Evolutionary conservation across 1,284 basidiomycete genomes (phyloP).

Genomic region (Papiliotrema flavescens): DNA sequence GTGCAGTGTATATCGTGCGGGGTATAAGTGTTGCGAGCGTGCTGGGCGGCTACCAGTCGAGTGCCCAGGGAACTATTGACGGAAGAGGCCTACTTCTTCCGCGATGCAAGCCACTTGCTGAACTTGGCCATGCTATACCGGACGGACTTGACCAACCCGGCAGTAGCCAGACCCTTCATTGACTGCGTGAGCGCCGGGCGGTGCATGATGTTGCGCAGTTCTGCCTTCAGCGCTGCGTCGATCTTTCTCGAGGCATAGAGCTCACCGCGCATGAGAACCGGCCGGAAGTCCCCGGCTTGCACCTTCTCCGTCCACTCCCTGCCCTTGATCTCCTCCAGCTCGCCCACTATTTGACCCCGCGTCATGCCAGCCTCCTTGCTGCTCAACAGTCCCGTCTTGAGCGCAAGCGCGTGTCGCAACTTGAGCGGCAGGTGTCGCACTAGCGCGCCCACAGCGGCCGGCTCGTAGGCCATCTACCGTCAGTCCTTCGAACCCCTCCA

Average conservation of each 20-base stretch:
- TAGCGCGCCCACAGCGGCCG: background rate
- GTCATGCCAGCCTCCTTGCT: slow-evolving; percentile 7
- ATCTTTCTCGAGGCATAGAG: background rate
- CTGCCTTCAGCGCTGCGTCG: slow-evolving; percentile 47
- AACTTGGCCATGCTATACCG: slow-evolving; percentile 73
- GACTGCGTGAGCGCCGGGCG: slow-evolving; percentile 79
- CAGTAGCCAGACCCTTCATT: slow-evolving; percentile 79
- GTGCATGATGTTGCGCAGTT: slow-evolving; percentile 72
- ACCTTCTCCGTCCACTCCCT: background rate
- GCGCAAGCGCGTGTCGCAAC: too few relatives aligned
- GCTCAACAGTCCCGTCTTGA: too few relatives aligned
- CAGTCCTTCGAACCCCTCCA: background rate
- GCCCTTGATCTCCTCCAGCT: slow-evolving; percentile 57
- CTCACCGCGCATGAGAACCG: background rate
- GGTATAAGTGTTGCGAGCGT: background rate
- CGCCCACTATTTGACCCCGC: slow-evolving; percentile 58
- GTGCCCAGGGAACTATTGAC: too few relatives aligned
- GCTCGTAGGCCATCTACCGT: background rate
- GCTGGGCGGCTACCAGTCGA: background rate
- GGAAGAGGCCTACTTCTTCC: too few relatives aligned
- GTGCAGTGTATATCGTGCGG: slow-evolving; percentile 1
- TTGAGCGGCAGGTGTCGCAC: background rate
- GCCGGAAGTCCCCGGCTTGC: background rate
- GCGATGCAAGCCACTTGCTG: slow-evolving; percentile 69
- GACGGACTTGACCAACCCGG: slow-evolving; percentile 72